These are phyloP conservation scores for Fennellomyces sp. DNA, from an alignment of 371 early-diverging fungal species.

Conservation along the genomic window DNA sequence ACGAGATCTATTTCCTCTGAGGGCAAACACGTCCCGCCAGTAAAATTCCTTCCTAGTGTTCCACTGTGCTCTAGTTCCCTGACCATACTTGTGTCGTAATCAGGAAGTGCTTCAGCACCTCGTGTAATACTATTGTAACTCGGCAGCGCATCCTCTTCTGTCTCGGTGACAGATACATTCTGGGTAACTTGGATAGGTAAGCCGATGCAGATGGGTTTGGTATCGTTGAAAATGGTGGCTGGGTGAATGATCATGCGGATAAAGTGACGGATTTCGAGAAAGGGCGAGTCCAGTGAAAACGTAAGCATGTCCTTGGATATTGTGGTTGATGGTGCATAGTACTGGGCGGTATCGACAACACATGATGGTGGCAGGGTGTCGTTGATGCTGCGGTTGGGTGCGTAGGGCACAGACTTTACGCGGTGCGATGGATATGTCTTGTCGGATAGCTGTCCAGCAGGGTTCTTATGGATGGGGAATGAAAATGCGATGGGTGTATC, in stretches of 20 bases:
- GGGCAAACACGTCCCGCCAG: neutral
- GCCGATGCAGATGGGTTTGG: slow-evolving; percentile 30
- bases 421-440: neutral
- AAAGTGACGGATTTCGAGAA: slow-evolving; percentile 28
- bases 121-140: slow-evolving; percentile 25
- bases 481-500: slow-evolving; percentile 30
- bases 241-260: slow-evolving; percentile 23
- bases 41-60: neutral
- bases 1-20: slow-evolving; percentile 3
- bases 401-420: slow-evolving; percentile 1
- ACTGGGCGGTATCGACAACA: slow-evolving; percentile 3
- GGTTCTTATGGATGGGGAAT: slow-evolving; percentile 20
- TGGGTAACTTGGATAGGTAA: slow-evolving; percentile 28
- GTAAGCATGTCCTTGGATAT: slow-evolving; percentile 11
- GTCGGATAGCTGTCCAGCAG: neutral
- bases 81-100: slow-evolving; percentile 18
- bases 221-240: neutral
- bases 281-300: slow-evolving; percentile 39
- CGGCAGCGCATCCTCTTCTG: slow-evolving; percentile 22
- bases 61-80: neutral
- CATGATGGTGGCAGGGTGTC: neutral
- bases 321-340: slow-evolving; percentile 9
- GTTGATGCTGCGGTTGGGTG: neutral
- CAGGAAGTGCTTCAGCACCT: slow-evolving; percentile 31
- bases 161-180: neutral